A percentile compares a stretch with the other conserved stretches of the same genome.
Evolutionary conservation across 768 basidiomycete species (phyloP).

Genomic region (Gautieria morchelliformis): DNA sequence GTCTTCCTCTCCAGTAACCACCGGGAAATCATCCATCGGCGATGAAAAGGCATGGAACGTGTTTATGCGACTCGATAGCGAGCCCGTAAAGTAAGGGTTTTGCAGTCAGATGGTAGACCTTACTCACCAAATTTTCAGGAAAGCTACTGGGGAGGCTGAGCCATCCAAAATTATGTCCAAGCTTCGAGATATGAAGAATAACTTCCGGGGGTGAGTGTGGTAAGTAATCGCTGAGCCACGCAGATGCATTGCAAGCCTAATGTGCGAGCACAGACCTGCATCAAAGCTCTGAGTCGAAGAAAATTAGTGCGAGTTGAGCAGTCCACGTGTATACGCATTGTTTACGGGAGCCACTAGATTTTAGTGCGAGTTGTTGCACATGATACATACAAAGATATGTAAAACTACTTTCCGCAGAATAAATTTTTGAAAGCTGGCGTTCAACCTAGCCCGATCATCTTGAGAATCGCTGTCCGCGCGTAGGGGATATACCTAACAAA

Average conservation of each 20-base stretch:
- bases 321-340: background rate
- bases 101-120: background rate
- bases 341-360: background rate
- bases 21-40: slow-evolving; percentile 79
- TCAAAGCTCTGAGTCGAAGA: background rate
- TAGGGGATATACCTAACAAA: slow-evolving; percentile 71
- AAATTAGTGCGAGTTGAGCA: background rate
- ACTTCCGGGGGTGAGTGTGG: slow-evolving; percentile 50
- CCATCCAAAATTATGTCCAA: slow-evolving; percentile 59
- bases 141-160: slow-evolving; percentile 36
- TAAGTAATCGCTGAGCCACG: background rate
- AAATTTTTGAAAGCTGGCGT: background rate
- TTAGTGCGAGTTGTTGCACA: background rate
- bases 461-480: slow-evolving; percentile 65
- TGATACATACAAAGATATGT: background rate
- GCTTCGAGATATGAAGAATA: slow-evolving; percentile 79
- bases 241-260: background rate
- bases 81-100: slow-evolving; percentile 48
- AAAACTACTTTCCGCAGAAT: no score
- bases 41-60: slow-evolving; percentile 96
- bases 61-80: slow-evolving; percentile 73
- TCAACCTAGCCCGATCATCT: slow-evolving; percentile 40
- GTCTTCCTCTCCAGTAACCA: slow-evolving; percentile 50
- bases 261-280: background rate
- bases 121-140: slow-evolving; percentile 28